Conservation (phyloP, 305 asterid genomes). For the Fraxinus angustifolia region DNA sequence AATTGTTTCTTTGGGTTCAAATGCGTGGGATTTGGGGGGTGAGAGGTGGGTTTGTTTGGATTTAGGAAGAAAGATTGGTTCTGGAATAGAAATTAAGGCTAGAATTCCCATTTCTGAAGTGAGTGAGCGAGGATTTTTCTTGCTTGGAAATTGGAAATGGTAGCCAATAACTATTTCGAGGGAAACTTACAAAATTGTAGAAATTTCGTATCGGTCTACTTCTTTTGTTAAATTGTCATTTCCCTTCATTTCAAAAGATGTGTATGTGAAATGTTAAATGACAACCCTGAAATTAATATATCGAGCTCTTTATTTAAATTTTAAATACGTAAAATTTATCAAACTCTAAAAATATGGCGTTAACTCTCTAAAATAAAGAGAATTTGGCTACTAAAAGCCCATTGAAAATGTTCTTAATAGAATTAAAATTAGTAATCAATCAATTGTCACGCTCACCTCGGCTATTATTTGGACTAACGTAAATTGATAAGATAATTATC, state of each 20-base stretch:
- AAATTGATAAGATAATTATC: not conserved
- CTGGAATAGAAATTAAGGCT: slow-evolving; percentile 25
- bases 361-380: not conserved
- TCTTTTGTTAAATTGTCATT: no score
- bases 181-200: not conserved
- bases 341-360: not conserved
- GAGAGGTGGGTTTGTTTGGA: slow-evolving; percentile 19
- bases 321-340: no score
- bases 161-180: not conserved
- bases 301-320: no score
- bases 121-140: not conserved
- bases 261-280: not conserved
- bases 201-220: not conserved
- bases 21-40: slow-evolving; percentile 7
- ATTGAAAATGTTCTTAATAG: not conserved
- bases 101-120: slow-evolving; percentile 28
- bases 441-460: not conserved
- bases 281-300: not conserved
- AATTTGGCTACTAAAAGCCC: not conserved
- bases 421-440: not conserved
- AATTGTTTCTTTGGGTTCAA: slow-evolving; percentile 24
- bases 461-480: not conserved
- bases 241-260: not conserved
- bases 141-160: not conserved
- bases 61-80: slow-evolving; percentile 26